A percentile compares a stretch with the other conserved stretches of the same genome.
Evolutionary conservation across 1,284 basidiomycete genomes (phyloP).

Genomic region (Hymenochaete sp.): DNA sequence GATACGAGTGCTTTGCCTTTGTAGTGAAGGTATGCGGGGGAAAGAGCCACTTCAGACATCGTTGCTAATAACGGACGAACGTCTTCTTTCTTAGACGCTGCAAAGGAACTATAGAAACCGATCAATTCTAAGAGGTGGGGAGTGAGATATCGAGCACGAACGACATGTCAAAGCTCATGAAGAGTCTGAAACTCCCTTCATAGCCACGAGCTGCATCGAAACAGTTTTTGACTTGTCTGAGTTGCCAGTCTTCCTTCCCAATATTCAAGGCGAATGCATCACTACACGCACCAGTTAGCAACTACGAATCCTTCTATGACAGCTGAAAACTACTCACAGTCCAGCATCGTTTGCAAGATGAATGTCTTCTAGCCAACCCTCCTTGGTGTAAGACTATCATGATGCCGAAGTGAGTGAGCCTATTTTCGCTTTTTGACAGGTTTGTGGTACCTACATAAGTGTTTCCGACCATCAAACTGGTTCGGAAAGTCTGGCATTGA

Average conservation of each 20-base stretch:
- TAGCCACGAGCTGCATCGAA: constrained; percentile 35
- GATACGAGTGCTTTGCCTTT: constrained; percentile 51
- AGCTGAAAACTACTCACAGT: constrained; percentile 25
- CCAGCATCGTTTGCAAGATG: constrained; percentile 46
- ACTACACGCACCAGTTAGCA: constrained; percentile 1
- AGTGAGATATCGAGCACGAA: constrained; percentile 26
- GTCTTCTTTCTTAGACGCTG: constrained; percentile 47
- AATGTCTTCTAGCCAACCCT: constrained; percentile 53
- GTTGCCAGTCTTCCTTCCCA: constrained; percentile 60
- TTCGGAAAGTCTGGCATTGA: background rate
- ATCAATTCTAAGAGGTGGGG: constrained; percentile 3
- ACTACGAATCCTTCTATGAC: background rate
- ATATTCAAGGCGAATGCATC: constrained; percentile 64
- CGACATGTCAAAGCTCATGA: constrained; percentile 77
- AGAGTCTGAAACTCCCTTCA: constrained; percentile 62
- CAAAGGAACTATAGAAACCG: constrained; percentile 37
- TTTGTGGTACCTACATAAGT: constrained; percentile 26
- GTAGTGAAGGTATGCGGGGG: constrained; percentile 50
- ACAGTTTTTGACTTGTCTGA: constrained; percentile 40
- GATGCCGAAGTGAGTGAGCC: background rate
- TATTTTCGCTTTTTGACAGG: background rate
- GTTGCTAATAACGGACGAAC: constrained; percentile 47
- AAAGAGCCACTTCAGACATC: constrained; percentile 45
- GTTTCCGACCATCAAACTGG: constrained; percentile 51
- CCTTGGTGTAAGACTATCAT: constrained; percentile 42